A percentile compares a stretch with the other conserved stretches of the same genome.
Evolutionary conservation across 1,284 basidiomycete species (phyloP).

Genomic region (Apiotrichum mycotoxinovorans): DNA sequence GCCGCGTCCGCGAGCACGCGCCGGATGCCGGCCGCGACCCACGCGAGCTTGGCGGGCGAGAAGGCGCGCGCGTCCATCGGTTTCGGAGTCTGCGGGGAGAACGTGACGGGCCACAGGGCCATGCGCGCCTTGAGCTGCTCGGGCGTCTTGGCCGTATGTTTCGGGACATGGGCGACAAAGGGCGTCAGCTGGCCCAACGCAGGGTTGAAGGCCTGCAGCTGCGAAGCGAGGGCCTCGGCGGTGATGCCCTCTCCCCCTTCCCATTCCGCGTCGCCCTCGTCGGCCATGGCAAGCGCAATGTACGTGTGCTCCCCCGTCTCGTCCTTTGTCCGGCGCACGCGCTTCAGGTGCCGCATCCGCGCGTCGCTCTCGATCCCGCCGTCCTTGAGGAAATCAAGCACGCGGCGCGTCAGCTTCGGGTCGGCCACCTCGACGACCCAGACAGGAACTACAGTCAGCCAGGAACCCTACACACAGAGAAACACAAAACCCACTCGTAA

Average conservation of each 20-base stretch:
- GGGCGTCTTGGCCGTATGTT: conserved; percentile 65
- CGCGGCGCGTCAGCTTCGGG: conserved; percentile 33
- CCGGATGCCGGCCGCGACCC: conserved; percentile 69
- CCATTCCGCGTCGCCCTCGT: too few relatives aligned
- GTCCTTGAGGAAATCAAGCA: conserved; percentile 16
- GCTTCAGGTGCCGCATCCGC: conserved; percentile 69
- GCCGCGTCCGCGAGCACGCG: conserved; percentile 56
- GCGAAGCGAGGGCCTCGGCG: conserved; percentile 25
- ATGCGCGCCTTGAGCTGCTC: conserved; percentile 65
- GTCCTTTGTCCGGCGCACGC: conserved; percentile 51
- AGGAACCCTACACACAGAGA: not conserved
- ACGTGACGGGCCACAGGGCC: conserved; percentile 75
- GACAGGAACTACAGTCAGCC: conserved; percentile 57
- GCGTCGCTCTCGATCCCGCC: conserved; percentile 47
- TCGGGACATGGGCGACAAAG: conserved; percentile 64
- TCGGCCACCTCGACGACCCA: conserved; percentile 85
- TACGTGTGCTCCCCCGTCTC: conserved; percentile 17
- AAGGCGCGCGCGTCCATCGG: conserved; percentile 57
- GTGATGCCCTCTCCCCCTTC: too few relatives aligned
- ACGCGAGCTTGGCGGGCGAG: conserved; percentile 62
- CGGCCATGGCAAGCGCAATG: conserved; percentile 34
- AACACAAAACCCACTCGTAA: conserved; percentile 28
- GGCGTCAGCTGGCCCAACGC: conserved; percentile 51
- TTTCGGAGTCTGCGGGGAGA: conserved; percentile 65
- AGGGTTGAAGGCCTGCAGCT: conserved; percentile 47